Percentiles rank a stretch among this genome's conserved stretches.
These are phyloP conservation scores for Claviceps purpurea DNA, from an alignment of 2,329 filamentous ascomycete genomes.

Conservation along the genomic window DNA sequence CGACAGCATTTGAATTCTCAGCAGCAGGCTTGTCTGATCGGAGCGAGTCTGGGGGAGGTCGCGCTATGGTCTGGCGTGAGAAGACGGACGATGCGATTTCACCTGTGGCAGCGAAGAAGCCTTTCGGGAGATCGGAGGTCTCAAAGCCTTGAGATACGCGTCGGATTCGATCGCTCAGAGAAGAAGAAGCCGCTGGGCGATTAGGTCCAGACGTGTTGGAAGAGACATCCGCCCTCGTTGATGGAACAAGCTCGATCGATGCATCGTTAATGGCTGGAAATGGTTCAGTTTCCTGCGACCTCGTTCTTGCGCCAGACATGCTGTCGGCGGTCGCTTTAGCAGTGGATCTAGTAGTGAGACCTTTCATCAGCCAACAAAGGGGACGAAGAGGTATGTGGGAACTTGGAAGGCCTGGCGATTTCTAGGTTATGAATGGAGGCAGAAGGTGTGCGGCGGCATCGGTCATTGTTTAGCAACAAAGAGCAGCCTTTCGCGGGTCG, in stretches of 20 bases:
- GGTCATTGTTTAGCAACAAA: no score
- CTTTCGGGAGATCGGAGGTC: constrained; percentile 31
- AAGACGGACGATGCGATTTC: constrained; percentile 29
- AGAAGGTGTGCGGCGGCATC: no score
- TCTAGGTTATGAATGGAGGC: no score
- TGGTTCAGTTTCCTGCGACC: constrained; percentile 11
- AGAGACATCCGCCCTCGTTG: constrained; percentile 1
- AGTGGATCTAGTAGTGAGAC: background rate
- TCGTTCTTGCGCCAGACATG: constrained; percentile 3
- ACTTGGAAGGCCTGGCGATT: no score
- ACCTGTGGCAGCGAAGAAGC: constrained; percentile 34
- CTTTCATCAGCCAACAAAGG: background rate
- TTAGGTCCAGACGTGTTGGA: constrained; percentile 7
- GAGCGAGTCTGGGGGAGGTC: constrained; percentile 9
- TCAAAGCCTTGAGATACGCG: constrained; percentile 25
- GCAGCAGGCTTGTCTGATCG: constrained; percentile 8
- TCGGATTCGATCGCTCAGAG: constrained; percentile 19
- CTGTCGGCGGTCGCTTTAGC: background rate
- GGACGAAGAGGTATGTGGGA: background rate
- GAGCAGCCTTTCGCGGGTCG: no score
- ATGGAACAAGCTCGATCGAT: background rate
- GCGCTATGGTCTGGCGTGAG: constrained; percentile 11
- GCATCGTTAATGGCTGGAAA: constrained; percentile 14
- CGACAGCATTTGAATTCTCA: background rate
- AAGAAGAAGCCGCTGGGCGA: constrained; percentile 18